phyloP scores from a whole-genome alignment of 2,329 filamentous ascomycete genomes.

The Penicillium sclerotigenum region DNA sequence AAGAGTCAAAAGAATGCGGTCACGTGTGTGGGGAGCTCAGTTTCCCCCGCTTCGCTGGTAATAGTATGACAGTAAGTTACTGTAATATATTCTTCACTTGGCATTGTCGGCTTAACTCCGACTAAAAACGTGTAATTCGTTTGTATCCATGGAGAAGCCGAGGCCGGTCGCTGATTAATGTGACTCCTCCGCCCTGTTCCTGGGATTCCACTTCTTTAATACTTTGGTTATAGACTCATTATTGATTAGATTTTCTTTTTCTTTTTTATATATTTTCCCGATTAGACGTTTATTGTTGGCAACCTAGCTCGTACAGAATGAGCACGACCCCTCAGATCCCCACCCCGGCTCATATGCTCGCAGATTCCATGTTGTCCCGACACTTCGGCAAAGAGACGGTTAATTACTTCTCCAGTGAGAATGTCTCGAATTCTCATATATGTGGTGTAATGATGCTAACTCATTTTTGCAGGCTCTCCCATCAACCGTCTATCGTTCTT shows the following conservation, averaged over 20 bases:
- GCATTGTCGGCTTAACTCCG: constrained; percentile 14
- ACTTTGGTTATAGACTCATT: not conserved
- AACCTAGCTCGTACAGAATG: constrained; percentile 23
- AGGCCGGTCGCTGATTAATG: constrained; percentile 22
- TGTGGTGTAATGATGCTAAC: not conserved
- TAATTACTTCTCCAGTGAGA: constrained; percentile 51
- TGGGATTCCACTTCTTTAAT: not conserved
- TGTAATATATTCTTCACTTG: not conserved
- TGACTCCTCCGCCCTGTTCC: not conserved
- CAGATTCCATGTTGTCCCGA: constrained; percentile 55
- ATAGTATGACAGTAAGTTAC: constrained; percentile 6
- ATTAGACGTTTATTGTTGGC: not conserved
- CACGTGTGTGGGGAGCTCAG: constrained; percentile 23
- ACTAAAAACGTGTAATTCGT: constrained; percentile 1
- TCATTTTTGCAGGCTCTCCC: constrained; percentile 41
- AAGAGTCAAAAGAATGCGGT: constrained; percentile 9
- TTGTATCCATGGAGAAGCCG: not conserved
- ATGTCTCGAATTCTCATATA: not conserved
- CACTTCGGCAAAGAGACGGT: constrained; percentile 51
- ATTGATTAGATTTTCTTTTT: not conserved
- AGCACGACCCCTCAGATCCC: constrained; percentile 46
- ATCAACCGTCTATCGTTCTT: constrained; percentile 51
- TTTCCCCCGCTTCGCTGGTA: constrained; percentile 13
- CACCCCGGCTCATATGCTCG: constrained; percentile 55
- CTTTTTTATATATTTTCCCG: not conserved